These are phyloP conservation scores for Beauveria pseudobassiana DNA, from an alignment of 2,329 filamentous ascomycete genomes.

Conservation along the genomic window DNA sequence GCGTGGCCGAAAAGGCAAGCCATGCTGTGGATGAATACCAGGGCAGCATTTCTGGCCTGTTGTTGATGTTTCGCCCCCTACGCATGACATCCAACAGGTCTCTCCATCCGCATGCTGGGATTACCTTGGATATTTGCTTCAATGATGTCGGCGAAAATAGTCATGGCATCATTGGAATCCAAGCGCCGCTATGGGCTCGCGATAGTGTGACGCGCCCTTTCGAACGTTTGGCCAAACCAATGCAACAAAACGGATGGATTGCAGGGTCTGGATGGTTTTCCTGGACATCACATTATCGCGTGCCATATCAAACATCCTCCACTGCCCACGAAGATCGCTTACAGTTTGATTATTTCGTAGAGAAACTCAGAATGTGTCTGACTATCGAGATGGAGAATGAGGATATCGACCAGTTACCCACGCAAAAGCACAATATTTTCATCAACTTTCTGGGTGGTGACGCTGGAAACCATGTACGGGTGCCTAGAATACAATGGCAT, in stretches of 20 bases:
- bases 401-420: background rate
- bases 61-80: background rate
- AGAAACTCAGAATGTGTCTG: background rate
- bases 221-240: background rate
- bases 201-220: background rate
- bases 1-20: background rate
- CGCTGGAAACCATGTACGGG: background rate
- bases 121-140: slow-evolving; percentile 3
- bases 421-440: background rate
- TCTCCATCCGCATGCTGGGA: background rate
- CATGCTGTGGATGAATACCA: background rate
- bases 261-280: slow-evolving; percentile 3
- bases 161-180: background rate
- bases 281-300: background rate
- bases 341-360: background rate
- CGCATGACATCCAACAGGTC: background rate
- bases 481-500: background rate
- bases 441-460: slow-evolving; percentile 4
- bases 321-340: background rate
- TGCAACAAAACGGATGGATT: slow-evolving; percentile 4
- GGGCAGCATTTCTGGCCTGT: background rate
- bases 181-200: background rate
- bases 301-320: background rate
- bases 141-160: background rate
- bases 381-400: background rate